These are phyloP conservation scores for Podaxis carcinomalis DNA, from an alignment of 768 basidiomycete species.

Conservation along the genomic window DNA sequence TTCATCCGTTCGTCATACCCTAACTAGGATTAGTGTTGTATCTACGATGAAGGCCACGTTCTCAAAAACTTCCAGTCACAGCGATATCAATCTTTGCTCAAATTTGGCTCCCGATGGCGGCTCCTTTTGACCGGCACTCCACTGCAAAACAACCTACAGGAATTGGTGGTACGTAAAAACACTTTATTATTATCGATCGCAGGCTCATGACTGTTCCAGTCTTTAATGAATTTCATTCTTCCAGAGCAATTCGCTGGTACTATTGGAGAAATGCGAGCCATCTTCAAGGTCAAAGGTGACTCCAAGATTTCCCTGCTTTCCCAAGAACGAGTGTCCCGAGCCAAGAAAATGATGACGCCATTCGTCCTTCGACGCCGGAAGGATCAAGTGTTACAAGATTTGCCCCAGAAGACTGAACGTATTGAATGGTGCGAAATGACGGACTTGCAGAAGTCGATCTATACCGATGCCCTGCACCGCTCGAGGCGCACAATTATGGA, in stretches of 20 bases:
- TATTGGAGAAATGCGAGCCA: slow-evolving; percentile 78
- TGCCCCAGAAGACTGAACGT: slow-evolving; percentile 89
- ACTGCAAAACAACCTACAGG: slow-evolving; percentile 87
- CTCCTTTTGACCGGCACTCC: slow-evolving; percentile 94
- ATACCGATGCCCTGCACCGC: slow-evolving; percentile 79
- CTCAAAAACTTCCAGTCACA: slow-evolving; percentile 98
- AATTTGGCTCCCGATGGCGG: slow-evolving; percentile 84
- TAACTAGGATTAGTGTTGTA: slow-evolving; percentile 59
- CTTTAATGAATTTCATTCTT: slow-evolving; percentile 96
- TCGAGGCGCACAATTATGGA: slow-evolving; percentile 80
- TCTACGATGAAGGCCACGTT: slow-evolving; percentile 97
- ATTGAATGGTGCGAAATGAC: slow-evolving; percentile 98
- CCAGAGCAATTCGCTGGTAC: slow-evolving; percentile 82
- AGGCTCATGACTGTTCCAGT: slow-evolving; percentile 44
- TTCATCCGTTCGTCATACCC: not conserved
- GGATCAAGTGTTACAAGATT: slow-evolving; percentile 91
- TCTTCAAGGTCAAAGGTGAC: slow-evolving; percentile 97
- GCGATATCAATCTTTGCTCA: slow-evolving; percentile 84
- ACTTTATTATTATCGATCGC: not conserved
- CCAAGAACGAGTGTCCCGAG: slow-evolving; percentile 88
- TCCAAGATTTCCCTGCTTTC: slow-evolving; percentile 85
- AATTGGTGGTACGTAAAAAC: slow-evolving; percentile 66
- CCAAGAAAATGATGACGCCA: slow-evolving; percentile 99
- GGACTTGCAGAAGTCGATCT: slow-evolving; percentile 72
- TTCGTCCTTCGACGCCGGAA: slow-evolving; percentile 97